Percentiles rank a stretch among this genome's conserved stretches.
These are phyloP conservation scores for Colletotrichum costaricense DNA, from an alignment of 2,329 filamentous ascomycete genomes.

Conservation along the genomic window DNA sequence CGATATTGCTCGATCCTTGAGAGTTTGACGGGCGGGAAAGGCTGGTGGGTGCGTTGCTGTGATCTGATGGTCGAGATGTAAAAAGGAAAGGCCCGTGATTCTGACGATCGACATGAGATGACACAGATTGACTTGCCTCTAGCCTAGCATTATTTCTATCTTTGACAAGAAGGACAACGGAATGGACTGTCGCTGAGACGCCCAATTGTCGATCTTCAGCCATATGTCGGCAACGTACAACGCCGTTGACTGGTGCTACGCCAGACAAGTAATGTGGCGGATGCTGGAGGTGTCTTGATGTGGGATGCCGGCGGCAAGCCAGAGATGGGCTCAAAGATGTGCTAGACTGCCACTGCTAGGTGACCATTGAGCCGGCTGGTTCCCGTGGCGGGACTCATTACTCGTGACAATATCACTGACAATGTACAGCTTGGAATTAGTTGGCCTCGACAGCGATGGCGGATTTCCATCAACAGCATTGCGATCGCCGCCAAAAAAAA, in stretches of 20 bases:
- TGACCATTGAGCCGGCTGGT: constrained; percentile 6
- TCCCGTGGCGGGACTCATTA: constrained; percentile 4
- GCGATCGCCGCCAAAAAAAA: not conserved
- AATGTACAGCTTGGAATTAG: not conserved
- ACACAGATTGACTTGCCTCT: not conserved
- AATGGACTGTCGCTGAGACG: not conserved
- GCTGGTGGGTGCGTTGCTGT: not conserved
- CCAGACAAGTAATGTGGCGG: not conserved
- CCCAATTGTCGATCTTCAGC: not conserved
- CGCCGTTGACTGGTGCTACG: not conserved
- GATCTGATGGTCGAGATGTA: not conserved
- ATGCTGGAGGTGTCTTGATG: not conserved
- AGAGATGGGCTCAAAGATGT: not conserved
- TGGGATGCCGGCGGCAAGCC: not conserved
- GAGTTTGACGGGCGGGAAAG: not conserved
- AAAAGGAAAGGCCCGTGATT: not conserved
- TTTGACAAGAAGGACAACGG: not conserved
- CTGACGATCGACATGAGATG: not conserved
- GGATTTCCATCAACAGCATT: not conserved
- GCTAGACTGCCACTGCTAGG: not conserved
- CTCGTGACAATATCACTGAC: not conserved
- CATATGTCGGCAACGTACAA: not conserved
- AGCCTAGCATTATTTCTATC: not conserved
- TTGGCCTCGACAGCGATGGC: constrained; percentile 1
- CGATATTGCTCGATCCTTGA: not conserved